These are phyloP conservation scores for Blumeria graminis DNA, from an alignment of 2,329 filamentous ascomycete genomes.

Conservation along the genomic window DNA sequence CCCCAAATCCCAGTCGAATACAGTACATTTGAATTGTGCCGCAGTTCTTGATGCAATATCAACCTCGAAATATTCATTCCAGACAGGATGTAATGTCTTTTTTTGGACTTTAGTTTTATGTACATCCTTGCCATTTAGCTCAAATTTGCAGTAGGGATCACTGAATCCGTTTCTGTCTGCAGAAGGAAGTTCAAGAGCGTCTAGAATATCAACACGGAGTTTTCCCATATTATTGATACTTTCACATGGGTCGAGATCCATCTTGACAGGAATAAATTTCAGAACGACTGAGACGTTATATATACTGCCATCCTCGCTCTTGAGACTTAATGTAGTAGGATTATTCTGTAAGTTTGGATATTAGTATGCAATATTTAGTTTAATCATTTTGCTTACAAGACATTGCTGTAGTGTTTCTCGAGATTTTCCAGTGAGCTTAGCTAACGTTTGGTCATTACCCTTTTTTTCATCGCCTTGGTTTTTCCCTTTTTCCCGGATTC, in stretches of 20 bases:
- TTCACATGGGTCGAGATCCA: slow-evolving; percentile 81
- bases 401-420: slow-evolving; percentile 72
- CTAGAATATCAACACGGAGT: slow-evolving; percentile 77
- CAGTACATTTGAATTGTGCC: slow-evolving; percentile 57
- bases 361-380: slow-evolving; percentile 4
- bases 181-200: slow-evolving; percentile 67
- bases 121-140: slow-evolving; percentile 66
- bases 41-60: slow-evolving; percentile 62
- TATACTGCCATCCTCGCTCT: slow-evolving; percentile 48
- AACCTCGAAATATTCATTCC: slow-evolving; percentile 92
- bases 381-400: slow-evolving; percentile 29
- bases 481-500: slow-evolving; percentile 59
- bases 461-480: slow-evolving; percentile 38
- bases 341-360: slow-evolving; percentile 40
- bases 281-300: slow-evolving; percentile 75
- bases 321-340: slow-evolving; percentile 59
- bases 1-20: slow-evolving; percentile 93
- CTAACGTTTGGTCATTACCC: slow-evolving; percentile 48
- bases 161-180: slow-evolving; percentile 93
- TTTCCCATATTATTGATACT: slow-evolving; percentile 98
- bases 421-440: slow-evolving; percentile 65
- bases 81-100: slow-evolving; percentile 82
- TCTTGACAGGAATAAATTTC: slow-evolving; percentile 84
- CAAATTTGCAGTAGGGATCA: slow-evolving; percentile 90
- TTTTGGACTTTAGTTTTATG: slow-evolving; percentile 93